Evolutionary conservation across 139 green algal genomes (phyloP).

Genomic region (Raphidocelis subcapitata): DNA sequence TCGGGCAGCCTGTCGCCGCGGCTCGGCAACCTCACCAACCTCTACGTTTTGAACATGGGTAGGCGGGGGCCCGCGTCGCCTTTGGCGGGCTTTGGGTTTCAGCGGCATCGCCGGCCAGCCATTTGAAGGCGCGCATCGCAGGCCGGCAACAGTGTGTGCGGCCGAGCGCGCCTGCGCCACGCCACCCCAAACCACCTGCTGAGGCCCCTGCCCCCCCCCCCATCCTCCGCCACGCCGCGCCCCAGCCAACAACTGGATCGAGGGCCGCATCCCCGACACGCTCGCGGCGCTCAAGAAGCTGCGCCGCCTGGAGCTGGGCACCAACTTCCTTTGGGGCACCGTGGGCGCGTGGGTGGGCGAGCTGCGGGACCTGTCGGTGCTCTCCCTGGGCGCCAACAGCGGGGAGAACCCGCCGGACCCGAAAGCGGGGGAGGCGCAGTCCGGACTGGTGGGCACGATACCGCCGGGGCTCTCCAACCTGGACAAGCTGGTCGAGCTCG

Average conservation of each 20-base stretch:
- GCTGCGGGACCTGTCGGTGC: neutral
- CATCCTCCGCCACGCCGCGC: no score
- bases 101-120: neutral
- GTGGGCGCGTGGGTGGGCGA: constrained; percentile 9
- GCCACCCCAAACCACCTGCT: neutral
- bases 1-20: neutral
- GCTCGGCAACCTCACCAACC: neutral
- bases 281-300: constrained; percentile 22
- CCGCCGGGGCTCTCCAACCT: neutral
- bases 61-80: neutral
- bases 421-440: neutral
- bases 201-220: neutral
- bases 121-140: neutral
- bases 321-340: constrained; percentile 31
- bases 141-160: neutral
- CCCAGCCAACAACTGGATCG: constrained; percentile 42
- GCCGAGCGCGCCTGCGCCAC: neutral
- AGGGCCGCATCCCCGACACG: constrained; percentile 3
- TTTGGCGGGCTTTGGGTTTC: neutral
- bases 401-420: constrained; percentile 6
- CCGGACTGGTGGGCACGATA: neutral
- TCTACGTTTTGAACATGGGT: constrained; percentile 16
- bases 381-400: constrained; percentile 12
- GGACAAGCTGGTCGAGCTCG: constrained; percentile 2
- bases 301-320: neutral